Conservation (phyloP, 2,329 filamentous ascomycete species). For the Furcasterigmium sp. region DNA sequence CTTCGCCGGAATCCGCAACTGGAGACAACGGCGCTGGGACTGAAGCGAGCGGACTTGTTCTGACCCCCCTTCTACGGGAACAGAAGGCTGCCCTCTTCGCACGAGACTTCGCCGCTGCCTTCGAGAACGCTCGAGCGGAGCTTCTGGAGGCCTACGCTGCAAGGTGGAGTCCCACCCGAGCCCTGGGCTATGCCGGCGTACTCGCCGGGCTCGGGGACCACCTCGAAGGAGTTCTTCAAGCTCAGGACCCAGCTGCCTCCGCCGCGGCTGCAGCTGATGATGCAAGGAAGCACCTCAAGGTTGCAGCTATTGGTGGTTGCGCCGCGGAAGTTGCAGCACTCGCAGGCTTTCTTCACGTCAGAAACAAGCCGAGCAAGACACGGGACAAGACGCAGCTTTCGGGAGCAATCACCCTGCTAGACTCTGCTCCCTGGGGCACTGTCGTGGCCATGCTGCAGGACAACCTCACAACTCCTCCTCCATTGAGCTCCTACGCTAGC, state of each 20-base stretch:
- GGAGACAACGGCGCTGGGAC: neutral
- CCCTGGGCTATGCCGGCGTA: constrained; percentile 71
- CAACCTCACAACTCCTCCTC: constrained; percentile 46
- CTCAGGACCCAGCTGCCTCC: neutral
- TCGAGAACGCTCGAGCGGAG: constrained; percentile 50
- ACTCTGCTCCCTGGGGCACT: constrained; percentile 72
- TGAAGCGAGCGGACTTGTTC: constrained; percentile 13
- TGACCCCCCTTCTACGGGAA: constrained; percentile 62
- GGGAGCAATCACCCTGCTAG: constrained; percentile 59
- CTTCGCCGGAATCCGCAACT: neutral
- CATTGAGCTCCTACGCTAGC: constrained; percentile 48
- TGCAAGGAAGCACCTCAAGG: constrained; percentile 19
- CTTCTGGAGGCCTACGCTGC: constrained; percentile 79
- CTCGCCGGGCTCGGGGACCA: constrained; percentile 32
- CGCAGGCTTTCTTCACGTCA: constrained; percentile 33
- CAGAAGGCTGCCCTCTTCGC: constrained; percentile 84
- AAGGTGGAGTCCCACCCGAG: constrained; percentile 84
- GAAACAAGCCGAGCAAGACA: neutral
- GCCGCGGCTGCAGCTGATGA: constrained; percentile 3
- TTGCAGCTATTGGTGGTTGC: constrained; percentile 51
- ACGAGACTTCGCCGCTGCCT: constrained; percentile 77
- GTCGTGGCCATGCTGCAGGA: constrained; percentile 55
- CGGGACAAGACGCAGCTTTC: constrained; percentile 6
- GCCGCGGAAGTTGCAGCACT: constrained; percentile 58
- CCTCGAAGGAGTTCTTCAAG: constrained; percentile 20